Percentiles rank a stretch among this genome's conserved stretches.
These are phyloP conservation scores for Pinus taeda DNA, from an alignment of 75 land plant genomes.

Conservation along the genomic window DNA sequence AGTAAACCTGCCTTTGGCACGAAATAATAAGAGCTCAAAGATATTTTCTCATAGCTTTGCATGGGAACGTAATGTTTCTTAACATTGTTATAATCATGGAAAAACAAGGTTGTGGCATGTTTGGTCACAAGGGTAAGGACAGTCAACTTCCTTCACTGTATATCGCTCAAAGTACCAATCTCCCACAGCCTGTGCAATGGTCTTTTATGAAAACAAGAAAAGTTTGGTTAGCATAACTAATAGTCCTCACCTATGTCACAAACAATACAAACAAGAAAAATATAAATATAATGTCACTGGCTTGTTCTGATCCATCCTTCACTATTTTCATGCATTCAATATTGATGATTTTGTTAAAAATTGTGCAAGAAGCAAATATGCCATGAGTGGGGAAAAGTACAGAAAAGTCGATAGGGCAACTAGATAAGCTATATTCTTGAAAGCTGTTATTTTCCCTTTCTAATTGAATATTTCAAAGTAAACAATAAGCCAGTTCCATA, in stretches of 20 bases:
- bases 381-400: too few relatives aligned
- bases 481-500: too few relatives aligned
- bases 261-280: not conserved
- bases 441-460: too few relatives aligned
- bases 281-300: not conserved
- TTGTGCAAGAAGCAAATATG: too few relatives aligned
- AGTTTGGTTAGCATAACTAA: not conserved
- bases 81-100: not conserved
- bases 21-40: not conserved
- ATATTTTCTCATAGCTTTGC: not conserved
- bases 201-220: constrained; percentile 26
- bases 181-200: constrained; percentile 63
- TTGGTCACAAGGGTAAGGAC: constrained; percentile 73
- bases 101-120: constrained; percentile 34
- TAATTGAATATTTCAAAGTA: too few relatives aligned
- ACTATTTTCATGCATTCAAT: too few relatives aligned
- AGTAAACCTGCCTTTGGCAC: not conserved
- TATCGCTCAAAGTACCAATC: constrained; percentile 78
- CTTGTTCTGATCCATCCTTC: not conserved
- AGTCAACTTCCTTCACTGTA: constrained; percentile 38
- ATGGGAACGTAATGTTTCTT: not conserved
- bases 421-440: too few relatives aligned
- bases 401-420: too few relatives aligned
- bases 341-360: too few relatives aligned
- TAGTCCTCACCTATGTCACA: not conserved